Evolutionary conservation across 164 flowering plant genomes (phyloP).

Genomic region (Nymphaea thermarum): DNA sequence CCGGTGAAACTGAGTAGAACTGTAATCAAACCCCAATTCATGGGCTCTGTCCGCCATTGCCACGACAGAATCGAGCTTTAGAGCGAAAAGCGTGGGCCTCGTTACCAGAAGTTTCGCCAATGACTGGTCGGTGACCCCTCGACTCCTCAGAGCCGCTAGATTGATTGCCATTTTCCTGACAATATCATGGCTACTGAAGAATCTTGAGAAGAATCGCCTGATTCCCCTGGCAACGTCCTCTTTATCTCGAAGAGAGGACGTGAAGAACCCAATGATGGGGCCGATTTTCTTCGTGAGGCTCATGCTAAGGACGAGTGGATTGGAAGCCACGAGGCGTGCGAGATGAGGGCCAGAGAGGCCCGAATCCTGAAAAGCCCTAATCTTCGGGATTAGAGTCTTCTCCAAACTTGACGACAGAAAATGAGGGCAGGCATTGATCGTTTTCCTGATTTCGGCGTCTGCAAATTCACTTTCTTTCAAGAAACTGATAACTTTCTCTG

Average conservation of each 20-base stretch:
- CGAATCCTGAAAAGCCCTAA: neutral
- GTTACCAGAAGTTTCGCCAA: neutral
- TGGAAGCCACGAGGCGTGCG: neutral
- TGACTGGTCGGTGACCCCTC: neutral
- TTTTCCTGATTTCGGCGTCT: neutral
- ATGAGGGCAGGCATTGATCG: neutral
- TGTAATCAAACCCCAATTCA: constrained; percentile 2
- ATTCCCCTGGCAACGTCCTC: neutral
- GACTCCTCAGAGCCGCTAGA: neutral
- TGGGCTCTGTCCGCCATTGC: neutral
- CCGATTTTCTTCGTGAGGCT: neutral
- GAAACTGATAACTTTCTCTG: neutral
- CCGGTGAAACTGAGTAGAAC: constrained; percentile 4
- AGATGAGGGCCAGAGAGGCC: neutral
- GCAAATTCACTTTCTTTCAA: neutral
- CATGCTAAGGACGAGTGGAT: neutral
- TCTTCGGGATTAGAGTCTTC: neutral
- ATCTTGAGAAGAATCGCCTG: neutral
- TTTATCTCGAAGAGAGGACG: neutral
- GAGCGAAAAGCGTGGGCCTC: neutral
- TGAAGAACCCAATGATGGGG: neutral
- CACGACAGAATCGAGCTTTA: neutral
- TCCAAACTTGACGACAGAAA: neutral
- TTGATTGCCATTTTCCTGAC: neutral
- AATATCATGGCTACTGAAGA: no score